Evolutionary conservation across 2,329 filamentous ascomycete species (phyloP).

Genomic region (Purpureocillium takamizusanense): DNA sequence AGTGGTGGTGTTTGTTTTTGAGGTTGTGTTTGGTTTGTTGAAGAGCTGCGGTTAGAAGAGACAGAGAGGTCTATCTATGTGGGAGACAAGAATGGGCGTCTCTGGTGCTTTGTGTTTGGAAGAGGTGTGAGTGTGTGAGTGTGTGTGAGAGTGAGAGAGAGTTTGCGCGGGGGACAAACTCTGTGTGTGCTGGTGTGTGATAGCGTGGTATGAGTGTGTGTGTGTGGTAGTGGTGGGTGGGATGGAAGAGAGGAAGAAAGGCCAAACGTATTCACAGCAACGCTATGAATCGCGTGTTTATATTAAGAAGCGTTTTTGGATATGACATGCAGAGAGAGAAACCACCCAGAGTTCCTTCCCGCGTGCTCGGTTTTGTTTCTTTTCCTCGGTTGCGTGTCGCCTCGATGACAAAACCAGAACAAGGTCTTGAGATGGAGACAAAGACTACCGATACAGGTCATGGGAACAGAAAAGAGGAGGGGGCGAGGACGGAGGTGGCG

Average conservation of each 20-base stretch:
- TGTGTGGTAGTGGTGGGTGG: background rate
- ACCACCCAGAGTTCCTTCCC: background rate
- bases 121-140: background rate
- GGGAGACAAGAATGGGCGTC: constrained; percentile 2
- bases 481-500: background rate
- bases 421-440: no score
- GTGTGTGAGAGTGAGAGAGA: background rate
- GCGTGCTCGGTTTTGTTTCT: background rate
- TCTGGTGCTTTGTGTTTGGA: background rate
- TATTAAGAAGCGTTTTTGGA: constrained; percentile 1
- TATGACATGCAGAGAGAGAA: constrained; percentile 1
- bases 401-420: background rate
- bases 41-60: no score
- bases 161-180: no score
- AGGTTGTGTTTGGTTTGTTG: background rate
- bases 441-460: no score
- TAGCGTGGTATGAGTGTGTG: no score
- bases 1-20: no score
- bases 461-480: background rate
- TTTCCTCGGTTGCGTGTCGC: background rate
- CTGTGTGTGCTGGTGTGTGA: no score
- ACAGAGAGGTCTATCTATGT: no score
- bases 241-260: background rate
- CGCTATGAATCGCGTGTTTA: background rate
- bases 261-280: constrained; percentile 1